Base-by-base conservation (phyloP, 345 rosid genomes). In the Salix caprea region DNA sequence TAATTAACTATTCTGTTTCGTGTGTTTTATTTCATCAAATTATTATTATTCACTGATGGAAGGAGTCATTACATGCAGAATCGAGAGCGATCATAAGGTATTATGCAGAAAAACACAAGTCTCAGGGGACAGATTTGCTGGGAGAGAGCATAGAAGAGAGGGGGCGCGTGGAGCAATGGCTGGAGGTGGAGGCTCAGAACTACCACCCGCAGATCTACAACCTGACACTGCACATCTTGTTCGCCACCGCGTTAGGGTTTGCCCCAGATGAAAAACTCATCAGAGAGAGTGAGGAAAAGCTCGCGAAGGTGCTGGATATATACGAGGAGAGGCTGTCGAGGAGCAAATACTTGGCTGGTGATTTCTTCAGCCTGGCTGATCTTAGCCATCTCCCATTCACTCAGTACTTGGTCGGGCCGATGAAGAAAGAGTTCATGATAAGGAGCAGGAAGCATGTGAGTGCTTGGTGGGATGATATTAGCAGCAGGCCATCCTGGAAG, bases 41-140 rank as follows among this genome's bases (percentile, higher is more conserved):
- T 30, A 18, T 67, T 36, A 40, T 40, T 40, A 40, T 40, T 40
- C 8, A 7, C 0, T 40, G 44, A 40, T 40, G 44, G 11, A 40
- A 40, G 44, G 12, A 40, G 6, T 40, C 12, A 40, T 28, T 1
- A 10, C 0, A 9, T 39, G 65, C 81, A 91, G 97, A 91, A 82
- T 92, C 92, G 0, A 80, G 95, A 13, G 97, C 95, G 5, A 88
- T 91, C 75, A 83, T 89, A 60, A 84, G 95, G 79, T 91, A 89
- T 83, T 80, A 85, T 60, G 88, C 97, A 3, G 89, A 92, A 69
- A 92, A 91, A 39, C 88, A 89, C 87, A 80, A 69, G 79, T 56
- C 76, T 4, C 89, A 86, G 28, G 88, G 87, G 21, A 85, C 84
- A 9, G 87, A 85, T 24, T 84, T 88, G 26, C 77, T 86, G 13